Evolutionary conservation across 768 basidiomycete species (phyloP).

Genomic region (Amanita rubescens): DNA sequence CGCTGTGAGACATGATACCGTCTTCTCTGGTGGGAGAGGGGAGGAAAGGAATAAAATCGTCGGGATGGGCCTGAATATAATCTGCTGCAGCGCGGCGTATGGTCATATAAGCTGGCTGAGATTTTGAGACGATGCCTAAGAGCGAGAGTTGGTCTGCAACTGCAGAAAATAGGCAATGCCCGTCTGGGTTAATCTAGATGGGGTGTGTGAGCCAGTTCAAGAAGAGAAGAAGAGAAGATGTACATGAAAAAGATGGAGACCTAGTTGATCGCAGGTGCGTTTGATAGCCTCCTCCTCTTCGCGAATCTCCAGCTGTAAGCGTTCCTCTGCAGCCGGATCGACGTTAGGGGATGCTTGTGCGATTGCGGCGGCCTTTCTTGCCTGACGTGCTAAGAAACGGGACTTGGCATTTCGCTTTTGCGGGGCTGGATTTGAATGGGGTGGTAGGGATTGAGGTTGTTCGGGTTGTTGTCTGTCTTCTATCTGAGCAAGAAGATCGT

Average conservation of each 20-base stretch:
- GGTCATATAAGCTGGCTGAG: constrained; percentile 50
- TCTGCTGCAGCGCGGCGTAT: constrained; percentile 66
- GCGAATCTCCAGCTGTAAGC: constrained; percentile 54
- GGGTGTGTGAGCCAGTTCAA: not conserved
- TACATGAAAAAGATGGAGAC: not conserved
- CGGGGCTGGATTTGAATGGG: constrained; percentile 26
- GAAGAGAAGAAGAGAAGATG: not conserved
- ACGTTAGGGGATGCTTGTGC: constrained; percentile 43
- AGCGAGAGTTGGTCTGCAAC: constrained; percentile 84
- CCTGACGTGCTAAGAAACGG: constrained; percentile 69
- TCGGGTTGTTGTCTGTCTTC: constrained; percentile 45
- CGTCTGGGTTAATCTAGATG: constrained; percentile 84
- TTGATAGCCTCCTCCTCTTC: constrained; percentile 62
- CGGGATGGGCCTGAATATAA: constrained; percentile 75
- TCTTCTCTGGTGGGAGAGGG: constrained; percentile 70
- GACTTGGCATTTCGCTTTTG: constrained; percentile 52
- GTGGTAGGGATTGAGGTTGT: constrained; percentile 29
- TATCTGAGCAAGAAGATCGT: constrained; percentile 72
- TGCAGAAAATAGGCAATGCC: constrained; percentile 93
- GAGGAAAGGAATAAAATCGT: constrained; percentile 92
- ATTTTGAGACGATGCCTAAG: constrained; percentile 55
- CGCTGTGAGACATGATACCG: constrained; percentile 56
- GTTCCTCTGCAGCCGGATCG: constrained; percentile 53
- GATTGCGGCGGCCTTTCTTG: constrained; percentile 61
- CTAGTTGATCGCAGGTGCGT: constrained; percentile 54